phyloP scores from a whole-genome alignment of 2,329 filamentous ascomycete species.

The Monosporascus sp. region DNA sequence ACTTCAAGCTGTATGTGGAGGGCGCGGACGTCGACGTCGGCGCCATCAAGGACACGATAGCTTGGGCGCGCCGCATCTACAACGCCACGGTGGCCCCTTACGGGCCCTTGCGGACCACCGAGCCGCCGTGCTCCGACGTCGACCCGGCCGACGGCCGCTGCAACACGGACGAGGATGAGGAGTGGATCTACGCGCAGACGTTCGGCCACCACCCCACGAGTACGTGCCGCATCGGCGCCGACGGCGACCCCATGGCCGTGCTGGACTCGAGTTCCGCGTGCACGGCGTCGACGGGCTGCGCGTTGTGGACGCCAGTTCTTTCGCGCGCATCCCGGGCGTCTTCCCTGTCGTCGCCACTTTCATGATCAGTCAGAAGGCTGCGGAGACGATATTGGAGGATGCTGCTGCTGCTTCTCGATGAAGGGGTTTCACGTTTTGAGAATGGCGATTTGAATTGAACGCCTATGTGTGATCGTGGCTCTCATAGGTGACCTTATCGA shows the following conservation, averaged over 20 bases:
- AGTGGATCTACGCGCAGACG: slow-evolving; percentile 32
- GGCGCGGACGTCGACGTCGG: slow-evolving; percentile 39
- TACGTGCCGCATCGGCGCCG: slow-evolving; percentile 47
- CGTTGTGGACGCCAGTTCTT: slow-evolving; percentile 50
- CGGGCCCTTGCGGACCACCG: slow-evolving; percentile 3
- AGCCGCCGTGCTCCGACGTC: slow-evolving; percentile 8
- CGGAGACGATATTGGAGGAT: slow-evolving; percentile 40
- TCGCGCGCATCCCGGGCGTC: slow-evolving; percentile 38
- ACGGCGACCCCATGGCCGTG: slow-evolving; percentile 45
- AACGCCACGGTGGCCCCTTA: neutral
- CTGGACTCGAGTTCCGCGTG: slow-evolving; percentile 48
- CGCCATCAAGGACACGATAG: slow-evolving; percentile 40
- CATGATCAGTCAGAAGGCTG: slow-evolving; percentile 52
- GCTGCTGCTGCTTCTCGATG: neutral
- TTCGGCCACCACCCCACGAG: slow-evolving; percentile 53
- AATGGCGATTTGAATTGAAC: too few species aligned
- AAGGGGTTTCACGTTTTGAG: too few species aligned
- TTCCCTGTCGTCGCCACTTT: slow-evolving; percentile 41
- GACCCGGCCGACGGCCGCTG: slow-evolving; percentile 1
- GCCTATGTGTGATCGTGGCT: too few species aligned
- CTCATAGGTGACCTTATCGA: too few species aligned
- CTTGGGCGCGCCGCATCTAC: slow-evolving; percentile 18
- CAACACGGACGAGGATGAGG: slow-evolving; percentile 19
- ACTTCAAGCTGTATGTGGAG: slow-evolving; percentile 51
- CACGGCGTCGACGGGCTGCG: slow-evolving; percentile 44